A percentile compares a stretch with the other conserved stretches of the same genome.
Conservation (phyloP, 768 basidiomycete genomes). For the Clitopilus hobsonii region DNA sequence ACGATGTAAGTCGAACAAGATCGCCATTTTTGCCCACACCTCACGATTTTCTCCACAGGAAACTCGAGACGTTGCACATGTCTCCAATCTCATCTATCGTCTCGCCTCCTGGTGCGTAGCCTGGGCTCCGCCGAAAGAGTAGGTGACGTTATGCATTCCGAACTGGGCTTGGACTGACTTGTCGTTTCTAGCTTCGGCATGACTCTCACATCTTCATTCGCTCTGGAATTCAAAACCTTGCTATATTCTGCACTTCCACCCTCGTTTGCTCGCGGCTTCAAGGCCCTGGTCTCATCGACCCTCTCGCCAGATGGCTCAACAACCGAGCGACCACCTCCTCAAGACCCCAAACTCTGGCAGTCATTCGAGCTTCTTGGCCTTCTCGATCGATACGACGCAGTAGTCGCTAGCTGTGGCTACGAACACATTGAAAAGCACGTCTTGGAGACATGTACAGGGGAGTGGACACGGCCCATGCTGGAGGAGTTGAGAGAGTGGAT, state of each 20-base stretch:
- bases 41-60: slow-evolving; percentile 25
- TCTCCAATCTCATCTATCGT: slow-evolving; percentile 52
- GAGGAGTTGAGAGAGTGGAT: slow-evolving; percentile 69
- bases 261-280: slow-evolving; percentile 64
- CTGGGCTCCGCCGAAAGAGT: slow-evolving; percentile 73
- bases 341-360: slow-evolving; percentile 38
- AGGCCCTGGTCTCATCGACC: slow-evolving; percentile 57
- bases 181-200: slow-evolving; percentile 49
- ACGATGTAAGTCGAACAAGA: slow-evolving; percentile 44
- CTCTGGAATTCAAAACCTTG: slow-evolving; percentile 66
- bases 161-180: slow-evolving; percentile 1
- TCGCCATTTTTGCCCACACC: not conserved
- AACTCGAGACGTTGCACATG: slow-evolving; percentile 39
- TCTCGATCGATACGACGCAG: slow-evolving; percentile 76
- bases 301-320: slow-evolving; percentile 31
- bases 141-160: not conserved
- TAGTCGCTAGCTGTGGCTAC: slow-evolving; percentile 81
- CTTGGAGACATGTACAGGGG: slow-evolving; percentile 53
- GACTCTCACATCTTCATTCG: slow-evolving; percentile 57
- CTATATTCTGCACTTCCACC: slow-evolving; percentile 70
- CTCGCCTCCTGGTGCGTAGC: slow-evolving; percentile 68
- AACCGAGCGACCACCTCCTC: slow-evolving; percentile 17
- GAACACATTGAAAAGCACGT: slow-evolving; percentile 81
- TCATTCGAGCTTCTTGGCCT: slow-evolving; percentile 70
- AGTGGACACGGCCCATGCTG: slow-evolving; percentile 68